Evolutionary conservation across 371 early-diverging fungal species (phyloP).

Genomic region (Apophysomyces trapeziformis): DNA sequence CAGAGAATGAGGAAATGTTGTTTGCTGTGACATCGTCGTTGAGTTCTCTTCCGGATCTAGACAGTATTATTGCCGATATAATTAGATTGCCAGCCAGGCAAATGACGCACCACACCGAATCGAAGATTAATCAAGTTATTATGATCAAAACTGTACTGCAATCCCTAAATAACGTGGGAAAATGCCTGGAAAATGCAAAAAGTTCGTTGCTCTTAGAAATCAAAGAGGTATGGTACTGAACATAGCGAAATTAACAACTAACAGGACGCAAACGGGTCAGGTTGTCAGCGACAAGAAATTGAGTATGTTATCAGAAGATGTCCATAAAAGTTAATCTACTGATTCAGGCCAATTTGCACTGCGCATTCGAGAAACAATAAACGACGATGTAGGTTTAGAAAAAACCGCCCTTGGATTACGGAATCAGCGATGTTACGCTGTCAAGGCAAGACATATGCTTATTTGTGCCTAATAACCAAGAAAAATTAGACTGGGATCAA

Average conservation of each 20-base stretch:
- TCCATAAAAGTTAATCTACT: too few relatives aligned
- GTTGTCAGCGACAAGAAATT: slow-evolving; percentile 31
- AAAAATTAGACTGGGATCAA: slow-evolving; percentile 73
- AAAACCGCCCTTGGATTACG: slow-evolving; percentile 76
- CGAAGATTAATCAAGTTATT: slow-evolving; percentile 76
- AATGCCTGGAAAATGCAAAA: slow-evolving; percentile 30
- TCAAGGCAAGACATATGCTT: slow-evolving; percentile 53
- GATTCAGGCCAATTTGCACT: slow-evolving; percentile 34
- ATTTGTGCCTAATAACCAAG: background rate
- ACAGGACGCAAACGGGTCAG: slow-evolving; percentile 14
- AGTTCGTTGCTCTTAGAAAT: slow-evolving; percentile 52
- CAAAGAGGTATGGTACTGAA: slow-evolving; percentile 17
- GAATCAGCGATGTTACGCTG: slow-evolving; percentile 86
- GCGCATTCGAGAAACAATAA: slow-evolving; percentile 57
- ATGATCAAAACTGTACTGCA: slow-evolving; percentile 67
- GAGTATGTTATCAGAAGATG: slow-evolving; percentile 13
- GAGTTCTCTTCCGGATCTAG: slow-evolving; percentile 33
- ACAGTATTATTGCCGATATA: slow-evolving; percentile 32
- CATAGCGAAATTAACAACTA: background rate
- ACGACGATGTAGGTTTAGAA: slow-evolving; percentile 71
- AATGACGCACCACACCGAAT: slow-evolving; percentile 59
- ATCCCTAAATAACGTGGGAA: slow-evolving; percentile 40
- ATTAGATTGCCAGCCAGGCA: slow-evolving; percentile 27
- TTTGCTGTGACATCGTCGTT: slow-evolving; percentile 44
- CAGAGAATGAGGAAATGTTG: slow-evolving; percentile 31